These are phyloP conservation scores for Anthostomella pinea DNA, from an alignment of 2,329 filamentous ascomycete genomes.

Conservation along the genomic window DNA sequence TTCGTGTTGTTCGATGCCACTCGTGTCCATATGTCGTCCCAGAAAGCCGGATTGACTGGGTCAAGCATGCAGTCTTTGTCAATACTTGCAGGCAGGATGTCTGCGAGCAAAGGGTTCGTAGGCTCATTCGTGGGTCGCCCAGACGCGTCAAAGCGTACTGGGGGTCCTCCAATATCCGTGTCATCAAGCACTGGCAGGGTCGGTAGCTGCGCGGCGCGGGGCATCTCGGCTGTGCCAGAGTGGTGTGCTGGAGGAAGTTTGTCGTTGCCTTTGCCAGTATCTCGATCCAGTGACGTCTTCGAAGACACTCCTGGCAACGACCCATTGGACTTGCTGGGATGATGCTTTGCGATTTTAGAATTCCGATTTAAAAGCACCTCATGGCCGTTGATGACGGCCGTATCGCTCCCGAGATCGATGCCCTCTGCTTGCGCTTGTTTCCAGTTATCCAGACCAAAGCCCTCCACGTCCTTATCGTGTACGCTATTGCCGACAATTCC, in stretches of 20 bases:
- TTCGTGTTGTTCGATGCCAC: slow-evolving; percentile 94
- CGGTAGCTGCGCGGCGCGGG: slow-evolving; percentile 66
- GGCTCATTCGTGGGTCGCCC: slow-evolving; percentile 44
- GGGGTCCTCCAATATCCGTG: slow-evolving; percentile 76
- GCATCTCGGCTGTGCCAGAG: slow-evolving; percentile 64
- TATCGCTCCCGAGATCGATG: slow-evolving; percentile 65
- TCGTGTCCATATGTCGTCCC: slow-evolving; percentile 82
- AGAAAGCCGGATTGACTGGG: slow-evolving; percentile 77
- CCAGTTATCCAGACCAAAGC: slow-evolving; percentile 75
- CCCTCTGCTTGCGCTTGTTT: slow-evolving; percentile 60
- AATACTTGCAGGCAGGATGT: slow-evolving; percentile 71
- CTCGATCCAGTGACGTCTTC: slow-evolving; percentile 33
- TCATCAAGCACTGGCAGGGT: slow-evolving; percentile 70
- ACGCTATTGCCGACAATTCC: slow-evolving; percentile 58
- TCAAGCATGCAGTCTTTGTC: slow-evolving; percentile 94
- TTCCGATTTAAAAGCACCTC: slow-evolving; percentile 65
- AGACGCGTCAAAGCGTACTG: slow-evolving; percentile 52
- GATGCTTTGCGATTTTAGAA: slow-evolving; percentile 3
- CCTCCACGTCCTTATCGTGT: slow-evolving; percentile 74
- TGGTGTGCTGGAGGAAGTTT: slow-evolving; percentile 58
- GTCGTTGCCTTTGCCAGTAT: slow-evolving; percentile 39
- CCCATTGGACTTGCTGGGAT: slow-evolving; percentile 3
- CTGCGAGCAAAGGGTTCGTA: slow-evolving; percentile 56
- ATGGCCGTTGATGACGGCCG: slow-evolving; percentile 61
- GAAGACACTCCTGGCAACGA: slow-evolving; percentile 20